Evolutionary conservation across 768 basidiomycete species (phyloP).

Genomic region (Suillus paluster): DNA sequence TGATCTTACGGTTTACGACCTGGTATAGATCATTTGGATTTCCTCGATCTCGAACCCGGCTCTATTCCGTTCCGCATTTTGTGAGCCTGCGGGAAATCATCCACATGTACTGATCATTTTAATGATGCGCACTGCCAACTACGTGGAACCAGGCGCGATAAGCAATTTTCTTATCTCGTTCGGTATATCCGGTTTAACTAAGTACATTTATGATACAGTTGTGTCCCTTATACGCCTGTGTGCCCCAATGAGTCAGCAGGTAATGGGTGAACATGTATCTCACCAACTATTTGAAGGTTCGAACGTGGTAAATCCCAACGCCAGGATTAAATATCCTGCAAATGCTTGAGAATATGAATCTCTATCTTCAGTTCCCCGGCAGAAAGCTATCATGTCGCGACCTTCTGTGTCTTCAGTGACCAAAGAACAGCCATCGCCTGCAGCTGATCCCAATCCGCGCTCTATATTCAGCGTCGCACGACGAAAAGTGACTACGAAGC

Average conservation of each 20-base stretch:
- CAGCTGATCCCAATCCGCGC: no score
- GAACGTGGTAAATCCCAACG: no score
- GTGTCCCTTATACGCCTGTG: no score
- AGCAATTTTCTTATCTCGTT: neutral
- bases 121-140: neutral
- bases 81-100: neutral
- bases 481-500: no score
- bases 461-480: no score
- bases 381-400: constrained; percentile 4
- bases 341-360: no score
- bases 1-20: neutral
- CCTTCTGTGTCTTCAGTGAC: constrained; percentile 16
- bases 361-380: no score
- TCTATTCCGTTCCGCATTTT: neutral
- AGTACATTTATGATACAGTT: neutral
- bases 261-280: no score
- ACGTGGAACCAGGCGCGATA: neutral
- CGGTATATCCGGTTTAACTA: no score
- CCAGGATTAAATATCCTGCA: no score
- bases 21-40: neutral
- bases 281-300: no score
- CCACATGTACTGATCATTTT: neutral
- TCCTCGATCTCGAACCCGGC: neutral
- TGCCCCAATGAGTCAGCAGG: neutral
- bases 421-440: no score